Conservation (phyloP, 352 stramenopile species). For the Globisporangium cystogenes region DNA sequence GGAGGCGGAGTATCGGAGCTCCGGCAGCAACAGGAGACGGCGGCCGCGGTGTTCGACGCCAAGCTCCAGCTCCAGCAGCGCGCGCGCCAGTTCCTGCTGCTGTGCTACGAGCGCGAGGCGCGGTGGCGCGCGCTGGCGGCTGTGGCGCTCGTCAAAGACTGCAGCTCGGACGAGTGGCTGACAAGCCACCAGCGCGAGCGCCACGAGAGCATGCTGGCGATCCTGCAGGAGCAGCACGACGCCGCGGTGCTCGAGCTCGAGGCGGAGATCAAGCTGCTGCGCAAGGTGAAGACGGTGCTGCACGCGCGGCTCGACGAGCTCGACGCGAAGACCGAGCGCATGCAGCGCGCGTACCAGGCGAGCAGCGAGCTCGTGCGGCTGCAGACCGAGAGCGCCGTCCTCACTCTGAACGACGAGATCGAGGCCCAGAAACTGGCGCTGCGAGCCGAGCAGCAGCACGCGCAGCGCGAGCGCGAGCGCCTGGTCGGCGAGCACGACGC, state of each 20-base stretch:
- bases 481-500: conserved; percentile 36
- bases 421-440: conserved; percentile 22
- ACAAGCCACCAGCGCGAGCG: conserved; percentile 44
- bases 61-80: conserved; percentile 46
- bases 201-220: conserved; percentile 36
- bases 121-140: conserved; percentile 50
- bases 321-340: conserved; percentile 19
- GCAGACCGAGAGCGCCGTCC: conserved; percentile 42
- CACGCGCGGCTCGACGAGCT: conserved; percentile 30
- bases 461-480: conserved; percentile 29
- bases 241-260: conserved; percentile 29
- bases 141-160: conserved; percentile 47
- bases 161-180: conserved; percentile 66
- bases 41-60: conserved; percentile 32
- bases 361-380: conserved; percentile 39
- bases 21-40: conserved; percentile 28
- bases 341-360: conserved; percentile 45
- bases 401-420: conserved; percentile 29
- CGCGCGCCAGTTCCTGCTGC: conserved; percentile 43
- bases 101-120: conserved; percentile 62
- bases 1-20: conserved; percentile 10
- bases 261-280: conserved; percentile 39
- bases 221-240: conserved; percentile 47
- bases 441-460: conserved; percentile 23
- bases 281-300: conserved; percentile 30